These are phyloP conservation scores for Fusarium phyllophilum DNA, from an alignment of 2,329 filamentous ascomycete genomes.

Conservation along the genomic window DNA sequence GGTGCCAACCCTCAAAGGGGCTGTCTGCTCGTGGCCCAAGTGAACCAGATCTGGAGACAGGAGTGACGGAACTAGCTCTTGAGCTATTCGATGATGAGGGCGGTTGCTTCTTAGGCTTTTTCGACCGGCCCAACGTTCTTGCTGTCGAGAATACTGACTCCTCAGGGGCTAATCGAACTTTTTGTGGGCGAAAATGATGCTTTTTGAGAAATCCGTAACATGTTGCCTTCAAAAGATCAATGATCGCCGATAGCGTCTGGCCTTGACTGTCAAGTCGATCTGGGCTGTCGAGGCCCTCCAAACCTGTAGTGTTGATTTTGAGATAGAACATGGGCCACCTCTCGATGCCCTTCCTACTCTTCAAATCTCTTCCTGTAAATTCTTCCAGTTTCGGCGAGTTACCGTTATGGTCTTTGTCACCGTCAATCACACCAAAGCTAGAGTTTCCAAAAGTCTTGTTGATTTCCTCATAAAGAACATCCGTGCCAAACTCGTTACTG, in stretches of 20 bases:
- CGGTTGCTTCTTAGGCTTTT: constrained; percentile 20
- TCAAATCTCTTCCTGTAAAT: constrained; percentile 61
- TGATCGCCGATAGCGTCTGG: constrained; percentile 58
- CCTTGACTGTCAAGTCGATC: constrained; percentile 57
- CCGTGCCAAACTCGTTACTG: constrained; percentile 62
- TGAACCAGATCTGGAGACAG: background rate
- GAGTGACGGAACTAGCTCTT: constrained; percentile 20
- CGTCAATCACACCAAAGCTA: constrained; percentile 74
- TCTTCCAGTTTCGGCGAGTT: constrained; percentile 54
- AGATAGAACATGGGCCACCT: constrained; percentile 91
- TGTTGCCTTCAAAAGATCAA: constrained; percentile 74
- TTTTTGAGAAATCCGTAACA: constrained; percentile 79
- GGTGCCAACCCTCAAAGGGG: constrained; percentile 53
- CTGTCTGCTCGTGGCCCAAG: constrained; percentile 16
- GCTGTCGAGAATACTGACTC: constrained; percentile 42
- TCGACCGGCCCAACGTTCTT: constrained; percentile 27
- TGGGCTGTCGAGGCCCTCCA: constrained; percentile 48
- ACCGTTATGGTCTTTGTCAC: constrained; percentile 50
- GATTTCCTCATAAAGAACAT: constrained; percentile 78
- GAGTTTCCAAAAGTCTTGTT: constrained; percentile 83
- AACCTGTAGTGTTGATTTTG: constrained; percentile 62
- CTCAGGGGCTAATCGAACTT: constrained; percentile 36
- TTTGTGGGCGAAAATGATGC: constrained; percentile 72
- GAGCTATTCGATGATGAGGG: constrained; percentile 22
- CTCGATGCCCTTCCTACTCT: constrained; percentile 72